Evolutionary conservation across 441 rosid genomes (phyloP), one percentile per base, ranked within the genome.

Genomic region (Isatis lusitanica): DNA sequence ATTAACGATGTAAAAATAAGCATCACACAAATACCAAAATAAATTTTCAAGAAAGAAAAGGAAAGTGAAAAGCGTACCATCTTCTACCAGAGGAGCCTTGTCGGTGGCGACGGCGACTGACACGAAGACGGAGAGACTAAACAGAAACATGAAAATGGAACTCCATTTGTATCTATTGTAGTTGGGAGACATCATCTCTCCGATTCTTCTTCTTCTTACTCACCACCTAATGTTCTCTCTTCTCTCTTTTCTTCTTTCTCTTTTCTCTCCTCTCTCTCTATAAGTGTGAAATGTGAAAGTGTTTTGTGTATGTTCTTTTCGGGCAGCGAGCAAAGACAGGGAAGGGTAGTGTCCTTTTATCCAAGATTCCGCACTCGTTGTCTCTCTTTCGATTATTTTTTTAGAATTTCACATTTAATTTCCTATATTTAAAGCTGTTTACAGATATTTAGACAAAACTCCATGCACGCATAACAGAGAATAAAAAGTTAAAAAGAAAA

Each of bases 21-120:
- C 48, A 16, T 15, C n/a, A 51, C 11, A 4, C 42, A 46, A 16
- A 35, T 4, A 39, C 10, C 4, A 56, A 17, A 17, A 40, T 16
- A 5, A 13, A 44, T 0, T 5, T n/a, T 7, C 0, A 65, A 42
- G 12, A 46, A 69, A 4, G 12, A 36, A 5, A 48, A 43, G 51
- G 40, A 24, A 16, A 63, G 26, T 38, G 38, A 42, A 58, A 71
- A 62, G 59, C 85, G 26, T 83, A 90, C 95, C 95, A 77, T 90
- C 95, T 33, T 87, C 90, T 5, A 81, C 87, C 1, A 38, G 63
- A 4, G 81, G 79, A 35, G 66, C 76, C 71, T 71, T 71, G 48
- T 65, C 80, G 72, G 33, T 65, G 61, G 61, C 67, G 63, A 48
- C 63, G 44, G 75, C 17, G 10, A 86, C 60, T 50, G 84, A 73